Base-by-base conservation (phyloP, 2,329 filamentous ascomycete species). In the Stemphylium beticola region DNA sequence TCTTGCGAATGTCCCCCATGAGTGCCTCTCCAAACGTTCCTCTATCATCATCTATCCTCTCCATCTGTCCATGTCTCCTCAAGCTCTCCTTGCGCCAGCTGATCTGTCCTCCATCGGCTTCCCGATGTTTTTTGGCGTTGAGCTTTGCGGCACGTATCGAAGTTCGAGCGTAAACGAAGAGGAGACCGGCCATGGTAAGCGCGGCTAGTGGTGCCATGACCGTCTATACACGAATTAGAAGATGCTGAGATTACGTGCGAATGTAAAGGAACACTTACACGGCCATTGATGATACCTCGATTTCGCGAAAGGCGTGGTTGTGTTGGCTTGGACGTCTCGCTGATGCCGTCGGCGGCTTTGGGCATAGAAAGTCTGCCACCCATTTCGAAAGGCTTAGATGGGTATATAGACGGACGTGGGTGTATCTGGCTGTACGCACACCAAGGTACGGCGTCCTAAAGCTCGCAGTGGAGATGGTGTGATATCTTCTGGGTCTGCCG, bases 91-190 rank as follows among this genome's bases (percentile, higher is more conserved):
- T 83, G 46, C 81, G 71, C 80, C 78, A 84, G 66, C 68, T 80
- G 58, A 79, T 83, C 74, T 78, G 82, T 47, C 82, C 84, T 24
- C 81, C 83, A 57, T 85, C 83, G 34, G 81, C 82, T 61, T 85
- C 81, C 42, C 85, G 77, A 48, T 85, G 82, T 57, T 79, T 77
- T 61, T 85, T 81, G 0, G 87, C 87, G 60, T 89, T 88, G 41
- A 83, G 78, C 63, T 88, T 88, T 2, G 88, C 88, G 20, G 86
- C 83, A 56, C 82, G 79, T 58, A 90, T 90, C 20, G 84, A 87
- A 8, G 83, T 87, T 45, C 87, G 77, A 24, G 86, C 80, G 74
- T 90, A 90, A 31, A 82, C 75, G 71, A 83, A 85, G 29, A 87
- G 79, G 18, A 87, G 68, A 43, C 81, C 73, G 14, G 85, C 85